Evolutionary conservation across 306 rosid species (phyloP).

Genomic region (Rosa chinensis): DNA sequence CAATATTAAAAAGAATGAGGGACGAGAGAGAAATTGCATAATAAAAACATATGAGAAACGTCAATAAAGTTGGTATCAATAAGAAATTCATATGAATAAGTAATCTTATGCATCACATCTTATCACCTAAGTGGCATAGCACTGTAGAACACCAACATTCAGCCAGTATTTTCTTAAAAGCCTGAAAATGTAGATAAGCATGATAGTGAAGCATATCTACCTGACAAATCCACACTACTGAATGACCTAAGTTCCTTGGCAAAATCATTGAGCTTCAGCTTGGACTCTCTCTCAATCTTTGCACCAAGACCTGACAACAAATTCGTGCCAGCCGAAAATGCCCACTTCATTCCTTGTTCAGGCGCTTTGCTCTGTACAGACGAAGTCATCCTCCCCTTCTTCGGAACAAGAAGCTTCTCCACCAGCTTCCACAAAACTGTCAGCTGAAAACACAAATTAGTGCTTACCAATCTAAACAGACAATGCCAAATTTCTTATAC

Average conservation of each 20-base stretch:
- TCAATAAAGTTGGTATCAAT: constrained; percentile 5
- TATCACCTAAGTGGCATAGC: background rate
- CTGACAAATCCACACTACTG: constrained; percentile 87
- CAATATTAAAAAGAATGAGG: background rate
- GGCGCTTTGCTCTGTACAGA: constrained; percentile 48
- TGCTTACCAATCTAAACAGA: constrained; percentile 36
- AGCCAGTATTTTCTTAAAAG: background rate
- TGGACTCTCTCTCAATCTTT: constrained; percentile 80
- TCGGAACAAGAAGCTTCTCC: constrained; percentile 70
- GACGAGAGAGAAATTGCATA: background rate
- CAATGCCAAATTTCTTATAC: background rate
- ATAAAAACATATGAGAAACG: background rate
- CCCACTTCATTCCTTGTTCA: constrained; percentile 73
- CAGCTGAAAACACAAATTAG: constrained; percentile 74
- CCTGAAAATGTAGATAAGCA: background rate
- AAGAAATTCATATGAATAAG: constrained; percentile 6
- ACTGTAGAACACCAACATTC: background rate
- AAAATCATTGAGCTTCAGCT: constrained; percentile 86
- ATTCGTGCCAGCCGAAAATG: constrained; percentile 73
- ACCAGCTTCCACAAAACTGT: constrained; percentile 97
- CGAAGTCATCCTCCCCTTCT: constrained; percentile 46
- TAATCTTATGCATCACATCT: background rate
- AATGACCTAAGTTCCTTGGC: constrained; percentile 82
- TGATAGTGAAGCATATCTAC: constrained; percentile 39
- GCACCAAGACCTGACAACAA: constrained; percentile 68